Evolutionary conservation across 768 basidiomycete species (phyloP), one percentile per base, ranked within the genome.

Genomic region (Asterophora lycoperdoides): DNA sequence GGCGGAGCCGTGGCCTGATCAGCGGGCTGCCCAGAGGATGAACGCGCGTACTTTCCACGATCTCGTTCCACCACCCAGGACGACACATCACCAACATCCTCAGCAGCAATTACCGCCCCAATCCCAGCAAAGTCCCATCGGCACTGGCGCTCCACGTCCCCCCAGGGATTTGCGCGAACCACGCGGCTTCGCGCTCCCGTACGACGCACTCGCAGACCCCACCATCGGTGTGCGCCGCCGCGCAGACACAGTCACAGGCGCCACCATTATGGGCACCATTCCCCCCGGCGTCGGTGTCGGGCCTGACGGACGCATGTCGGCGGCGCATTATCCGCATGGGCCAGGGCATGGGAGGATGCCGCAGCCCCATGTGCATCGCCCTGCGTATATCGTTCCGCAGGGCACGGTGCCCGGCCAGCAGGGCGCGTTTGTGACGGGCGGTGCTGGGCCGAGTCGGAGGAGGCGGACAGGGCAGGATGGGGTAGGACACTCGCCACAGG

Each of bases 201-300:
- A 9, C 13, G 13, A 10, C 9, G 2, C 30, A 4, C 9, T 13
- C 3, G 30, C 30, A 9, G 30, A 10, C 30, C 9, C 30, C 30
- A 32, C 3, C 30, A 8, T 13, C 30, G 30, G 9, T 8, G 30
- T 13, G 9, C 30, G 30, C 30, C 30, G 30, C 30, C 30, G 30
- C 30, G 54, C 54, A 9, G 54, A 56, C 38, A 56, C 54, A 19
- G 54, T 56, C 15, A 56, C 47, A 5, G 54, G 54, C 5, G 54
- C 47, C 5, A 46, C 50, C n/a, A 26, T 51, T 18, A 32, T 44
- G 3, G 44, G 45, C 8, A 23, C 38, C 10, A 20, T 40, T 6
- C 45, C 45, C 11, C 17, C 32, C 9, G 51, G 40, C 15, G 18
- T 13, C 3, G n/a, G 17, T 29, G 41, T 41, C 1, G 42, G 37